phyloP scores from a whole-genome alignment of 1,139 yeast species.

The Yamadazyma siamensis region DNA sequence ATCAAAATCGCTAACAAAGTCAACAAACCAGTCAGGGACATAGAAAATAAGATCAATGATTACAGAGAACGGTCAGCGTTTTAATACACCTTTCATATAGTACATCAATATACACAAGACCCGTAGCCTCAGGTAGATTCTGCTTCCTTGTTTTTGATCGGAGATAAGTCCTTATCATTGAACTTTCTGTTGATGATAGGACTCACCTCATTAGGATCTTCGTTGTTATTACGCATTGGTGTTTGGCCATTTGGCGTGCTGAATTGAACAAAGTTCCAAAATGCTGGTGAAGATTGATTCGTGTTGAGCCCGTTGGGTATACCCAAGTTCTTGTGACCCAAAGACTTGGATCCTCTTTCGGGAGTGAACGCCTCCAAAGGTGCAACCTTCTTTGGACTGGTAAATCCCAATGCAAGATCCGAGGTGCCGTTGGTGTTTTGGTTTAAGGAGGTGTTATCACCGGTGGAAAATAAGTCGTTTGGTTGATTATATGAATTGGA shows the following conservation, averaged over 20 bases:
- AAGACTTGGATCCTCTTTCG: slow-evolving; percentile 58
- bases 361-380: slow-evolving; percentile 83
- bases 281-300: slow-evolving; percentile 64
- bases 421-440: slow-evolving; percentile 20
- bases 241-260: slow-evolving; percentile 62
- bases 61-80: slow-evolving; percentile 50
- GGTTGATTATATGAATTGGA: slow-evolving; percentile 27
- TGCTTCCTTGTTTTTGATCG: slow-evolving; percentile 12
- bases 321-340: slow-evolving; percentile 15
- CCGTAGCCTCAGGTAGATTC: slow-evolving; percentile 6
- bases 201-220: slow-evolving; percentile 35
- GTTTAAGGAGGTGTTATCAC: slow-evolving; percentile 5
- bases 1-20: slow-evolving; percentile 48
- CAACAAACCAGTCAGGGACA: slow-evolving; percentile 56
- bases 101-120: slow-evolving; percentile 7
- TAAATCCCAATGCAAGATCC: slow-evolving; percentile 37
- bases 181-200: slow-evolving; percentile 38
- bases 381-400: slow-evolving; percentile 54
- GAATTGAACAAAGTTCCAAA: slow-evolving; percentile 77
- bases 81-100: slow-evolving; percentile 6
- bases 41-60: slow-evolving; percentile 59
- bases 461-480: slow-evolving; percentile 12
- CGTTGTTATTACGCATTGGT: slow-evolving; percentile 38
- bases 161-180: slow-evolving; percentile 13
- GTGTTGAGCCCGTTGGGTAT: slow-evolving; percentile 23